Conservation (phyloP, 106 monocot genomes). For the Agapanthus africanus region DNA sequence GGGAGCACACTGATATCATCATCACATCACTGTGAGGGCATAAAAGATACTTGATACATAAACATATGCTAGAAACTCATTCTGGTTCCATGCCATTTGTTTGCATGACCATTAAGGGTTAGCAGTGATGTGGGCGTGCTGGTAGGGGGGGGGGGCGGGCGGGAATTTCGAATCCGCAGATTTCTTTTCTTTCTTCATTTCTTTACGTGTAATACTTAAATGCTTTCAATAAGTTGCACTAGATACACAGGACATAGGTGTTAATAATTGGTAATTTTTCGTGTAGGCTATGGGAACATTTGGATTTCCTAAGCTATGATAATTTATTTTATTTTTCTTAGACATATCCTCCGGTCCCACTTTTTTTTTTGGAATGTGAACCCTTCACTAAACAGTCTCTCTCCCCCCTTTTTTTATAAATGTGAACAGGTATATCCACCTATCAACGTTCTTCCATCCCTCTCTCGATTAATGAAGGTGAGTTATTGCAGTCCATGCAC, state of each 20-base stretch:
- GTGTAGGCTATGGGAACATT: neutral
- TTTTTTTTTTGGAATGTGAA: neutral
- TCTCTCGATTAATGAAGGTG: conserved; percentile 74
- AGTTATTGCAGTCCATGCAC: neutral
- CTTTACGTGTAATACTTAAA: no score
- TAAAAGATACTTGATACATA: neutral
- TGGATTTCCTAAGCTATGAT: neutral
- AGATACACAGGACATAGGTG: neutral
- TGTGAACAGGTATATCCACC: conserved; percentile 51
- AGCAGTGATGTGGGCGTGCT: no score
- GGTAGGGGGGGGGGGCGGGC: no score
- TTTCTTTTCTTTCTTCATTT: no score
- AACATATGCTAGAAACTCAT: neutral
- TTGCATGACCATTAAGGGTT: no score
- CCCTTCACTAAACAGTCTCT: neutral
- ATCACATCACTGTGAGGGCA: no score
- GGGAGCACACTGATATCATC: neutral
- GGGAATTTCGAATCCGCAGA: no score
- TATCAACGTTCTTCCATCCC: conserved; percentile 73
- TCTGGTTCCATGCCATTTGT: no score
- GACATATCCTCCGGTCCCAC: no score
- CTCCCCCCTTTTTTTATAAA: no score
- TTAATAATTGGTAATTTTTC: neutral
- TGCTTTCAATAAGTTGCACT: neutral
- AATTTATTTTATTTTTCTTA: no score